Base-by-base conservation (phyloP, 2,329 filamentous ascomycete species). In the Botrytis cinerea region DNA sequence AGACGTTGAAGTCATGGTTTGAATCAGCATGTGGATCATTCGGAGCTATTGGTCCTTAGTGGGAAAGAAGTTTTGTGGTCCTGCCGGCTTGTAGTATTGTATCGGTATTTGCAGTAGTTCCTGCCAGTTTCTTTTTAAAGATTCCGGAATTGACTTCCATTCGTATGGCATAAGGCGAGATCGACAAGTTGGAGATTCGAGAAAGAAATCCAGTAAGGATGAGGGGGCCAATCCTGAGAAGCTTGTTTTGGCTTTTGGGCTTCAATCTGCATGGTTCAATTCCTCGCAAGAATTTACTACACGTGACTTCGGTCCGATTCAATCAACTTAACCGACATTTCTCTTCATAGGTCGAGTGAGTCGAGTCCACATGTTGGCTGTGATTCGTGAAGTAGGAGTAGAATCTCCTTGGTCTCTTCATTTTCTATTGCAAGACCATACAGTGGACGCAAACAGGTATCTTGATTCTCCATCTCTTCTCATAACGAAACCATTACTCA, bases 1-100 rank as follows among this genome's bases (percentile, higher is more conserved):
- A n/a, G 16, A 16, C 16, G 45, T 67, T 20, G n/a, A 67, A 67
- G 32, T 12, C 28, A 38, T 67, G 63, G 14, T 54, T 67, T 67
- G 46, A 67, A 40, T 40, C 4, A 38, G 38, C 10, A 40, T 54
- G 64, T 68, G 64, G 64, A 38, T 68, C 46, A 54, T 54, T 28
- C 46, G 64, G 64, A 68, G 64, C 46, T 68, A 6, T 68, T 68
- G 46, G 64, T 68, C 64, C 64, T 68, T 68, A 16, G 46, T 54
- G 14, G 28, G 28, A 40, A 67, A n/a, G 32, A 16, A 40, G 28
- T 67, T 54, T 54, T 51, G 22, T 67, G 64, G 63, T 40, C 28
- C 46, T 38, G 32, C 22, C n/a, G 6, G 32, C 6, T 67, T 54
- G 22, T 28, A 35, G 22, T 51, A 57, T 14, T 57, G n/a, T 57